A percentile compares a stretch with the other conserved stretches of the same genome.
phyloP scores from a whole-genome alignment of 1,284 basidiomycete species.

The Cerioporus squamosus region DNA sequence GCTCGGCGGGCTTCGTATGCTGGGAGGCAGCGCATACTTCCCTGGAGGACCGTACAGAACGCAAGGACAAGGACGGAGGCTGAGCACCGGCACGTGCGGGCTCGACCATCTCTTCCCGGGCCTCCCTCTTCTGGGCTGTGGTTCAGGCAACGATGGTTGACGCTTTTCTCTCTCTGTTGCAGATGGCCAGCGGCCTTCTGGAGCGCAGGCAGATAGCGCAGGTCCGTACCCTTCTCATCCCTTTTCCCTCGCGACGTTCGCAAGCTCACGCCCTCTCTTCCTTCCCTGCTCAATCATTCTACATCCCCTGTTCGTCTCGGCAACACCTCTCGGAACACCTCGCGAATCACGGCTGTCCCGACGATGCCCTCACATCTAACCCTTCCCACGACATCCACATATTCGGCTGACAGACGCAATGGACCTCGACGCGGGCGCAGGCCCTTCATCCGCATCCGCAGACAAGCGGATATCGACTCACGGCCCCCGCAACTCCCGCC shows the following conservation, averaged over 20 bases:
- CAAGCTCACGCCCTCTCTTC: not conserved
- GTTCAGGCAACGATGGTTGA: conserved; percentile 32
- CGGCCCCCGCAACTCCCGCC: conserved; percentile 68
- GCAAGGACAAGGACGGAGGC: not conserved
- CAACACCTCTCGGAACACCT: not conserved
- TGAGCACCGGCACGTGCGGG: conserved; percentile 4
- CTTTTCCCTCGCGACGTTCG: conserved; percentile 2
- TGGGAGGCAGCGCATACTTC: not conserved
- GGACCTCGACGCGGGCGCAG: conserved; percentile 49
- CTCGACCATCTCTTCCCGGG: conserved; percentile 29
- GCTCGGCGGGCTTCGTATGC: conserved; percentile 10
- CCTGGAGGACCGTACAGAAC: not conserved
- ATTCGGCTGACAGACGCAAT: conserved; percentile 48
- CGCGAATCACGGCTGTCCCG: not conserved
- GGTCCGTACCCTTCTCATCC: conserved; percentile 40
- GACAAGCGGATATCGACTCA: conserved; percentile 69
- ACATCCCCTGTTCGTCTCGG: not conserved
- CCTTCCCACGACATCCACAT: not conserved
- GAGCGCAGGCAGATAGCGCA: conserved; percentile 32
- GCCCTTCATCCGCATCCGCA: conserved; percentile 26
- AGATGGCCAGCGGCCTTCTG: conserved; percentile 35
- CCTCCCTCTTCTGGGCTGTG: conserved; percentile 9
- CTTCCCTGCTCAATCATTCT: not conserved
- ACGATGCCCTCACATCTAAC: not conserved
- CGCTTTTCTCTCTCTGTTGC: conserved; percentile 31